Evolutionary conservation across 2,329 filamentous ascomycete species (phyloP), one percentile per base, ranked within the genome.

Genomic region (Sporothrix pseudoabietina): DNA sequence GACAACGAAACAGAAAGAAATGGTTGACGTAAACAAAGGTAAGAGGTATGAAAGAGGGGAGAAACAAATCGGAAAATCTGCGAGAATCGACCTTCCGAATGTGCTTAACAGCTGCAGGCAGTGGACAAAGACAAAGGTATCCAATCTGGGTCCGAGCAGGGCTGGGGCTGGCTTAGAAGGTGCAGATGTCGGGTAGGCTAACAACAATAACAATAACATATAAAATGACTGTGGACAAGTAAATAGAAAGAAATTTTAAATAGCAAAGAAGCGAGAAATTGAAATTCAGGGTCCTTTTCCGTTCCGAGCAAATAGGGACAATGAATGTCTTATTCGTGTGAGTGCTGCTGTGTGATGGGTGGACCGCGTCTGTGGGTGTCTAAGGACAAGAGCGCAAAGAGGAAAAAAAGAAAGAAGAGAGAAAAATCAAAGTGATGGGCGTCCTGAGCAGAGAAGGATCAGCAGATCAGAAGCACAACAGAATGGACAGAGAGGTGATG

Each of bases 401-500:
- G 49, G 32, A 10, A 5, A 14, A 30, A 55, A 55, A 30, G 10
- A 5, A 30, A 30, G 30, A 19, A 39, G n/a, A 19, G 35, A 22
- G n/a, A 57, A 41, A 57, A 57, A 35, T 39, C 30, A 49, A 61
- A 22, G 69, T 39, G 69, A 52, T 71, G 35, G 26, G 55, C 69
- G 19, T 22, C 54, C 16, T 3, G 35, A 30, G 44, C 19, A 49
- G 55, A 71, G 26, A 30, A 70, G 26, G 69, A 63, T 63, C 69
- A 49, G 55, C 69, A 63, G 39, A 47, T 14, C 4, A 66, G 10
- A 26, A 32, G 44, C 26, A 52, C 26, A 68, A 22, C 65, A 68
- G 8, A 68, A 30, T 12, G 65, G 44, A 63, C 54, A 57, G 69
- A 32, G 26, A 63, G 41, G 19, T 35, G 10, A 32, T 9, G 9